Base-by-base conservation (phyloP, 2,329 filamentous ascomycete species). In the Arthrobotrys conoides region DNA sequence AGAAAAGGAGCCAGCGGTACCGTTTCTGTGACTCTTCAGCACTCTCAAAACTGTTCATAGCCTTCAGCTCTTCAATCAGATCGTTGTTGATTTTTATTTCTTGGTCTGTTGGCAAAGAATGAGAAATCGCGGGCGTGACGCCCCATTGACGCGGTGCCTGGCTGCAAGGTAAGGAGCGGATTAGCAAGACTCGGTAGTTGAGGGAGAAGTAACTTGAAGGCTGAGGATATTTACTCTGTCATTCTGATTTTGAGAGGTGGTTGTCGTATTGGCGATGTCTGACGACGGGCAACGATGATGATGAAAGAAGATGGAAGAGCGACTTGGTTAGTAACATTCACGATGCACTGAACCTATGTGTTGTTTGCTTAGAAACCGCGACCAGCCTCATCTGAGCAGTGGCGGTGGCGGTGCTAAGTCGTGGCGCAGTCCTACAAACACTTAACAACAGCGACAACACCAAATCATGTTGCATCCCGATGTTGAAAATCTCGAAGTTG, bases 41-140 rank as follows among this genome's bases (percentile, higher is more conserved):
- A 66, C 89, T 90, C 85, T 98, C 96, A 82, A 97, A 99, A 66
- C 96, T 97, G 85, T 96, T 95, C 85, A 97, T 93, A 48, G 88
- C 88, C 84, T 93, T 93, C 79, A 99, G 86, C 85, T 97, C 94
- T 71, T 92, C 90, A 71, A 97, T 89, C 53, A 99, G 88, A 71
- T 91, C 88, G 81, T 93, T 91, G 82, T 93, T 96, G 64, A 92
- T 89, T 80, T 91, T 88, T 71, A 91, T 89, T 84, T 99, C 95
- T 44, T 88, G 86, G 70, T 91, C 88, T 0, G 92, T 96, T 3
- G 96, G 96, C 24, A 94, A 87, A 22, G 88, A 87, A 12, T 88
- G 88, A 20, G 94, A 97, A 44, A 99, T 93, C 57, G 96, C 92
- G 82, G 91, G 91, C 76, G 94, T 97, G 57, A 96, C 89, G 83